These are phyloP conservation scores for Prunus davidiana DNA, from an alignment of 306 rosid genomes.

Conservation along the genomic window DNA sequence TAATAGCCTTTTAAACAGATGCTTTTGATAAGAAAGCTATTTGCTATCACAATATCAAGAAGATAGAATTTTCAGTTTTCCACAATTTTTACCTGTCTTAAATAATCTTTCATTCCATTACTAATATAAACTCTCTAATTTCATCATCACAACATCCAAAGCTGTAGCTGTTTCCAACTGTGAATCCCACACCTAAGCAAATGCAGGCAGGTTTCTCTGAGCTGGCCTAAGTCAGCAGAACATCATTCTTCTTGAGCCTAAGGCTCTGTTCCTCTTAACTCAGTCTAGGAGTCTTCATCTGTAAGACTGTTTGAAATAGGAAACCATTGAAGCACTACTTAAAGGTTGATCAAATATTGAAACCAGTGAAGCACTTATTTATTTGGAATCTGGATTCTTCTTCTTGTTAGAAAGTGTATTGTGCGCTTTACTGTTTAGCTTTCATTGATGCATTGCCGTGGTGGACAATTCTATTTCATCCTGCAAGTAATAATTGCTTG, in stretches of 20 bases:
- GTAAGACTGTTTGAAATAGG: not conserved
- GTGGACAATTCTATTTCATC: too few relatives aligned
- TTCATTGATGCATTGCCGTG: not conserved
- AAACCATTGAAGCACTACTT: not conserved
- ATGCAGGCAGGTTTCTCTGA: not conserved
- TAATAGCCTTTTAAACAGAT: not conserved
- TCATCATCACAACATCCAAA: not conserved
- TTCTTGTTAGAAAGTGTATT: not conserved
- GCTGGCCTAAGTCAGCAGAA: not conserved
- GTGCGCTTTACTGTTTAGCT: not conserved
- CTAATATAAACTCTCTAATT: not conserved
- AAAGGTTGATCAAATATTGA: not conserved
- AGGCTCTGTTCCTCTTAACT: not conserved
- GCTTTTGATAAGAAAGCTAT: not conserved
- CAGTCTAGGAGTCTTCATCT: not conserved
- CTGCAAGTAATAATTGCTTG: not conserved
- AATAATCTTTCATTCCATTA: not conserved
- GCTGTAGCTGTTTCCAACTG: not conserved
- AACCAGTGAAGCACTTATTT: not conserved
- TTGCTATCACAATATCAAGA: not conserved
- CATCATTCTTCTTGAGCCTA: not conserved
- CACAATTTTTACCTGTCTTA: not conserved
- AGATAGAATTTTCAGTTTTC: not conserved
- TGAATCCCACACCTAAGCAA: not conserved
- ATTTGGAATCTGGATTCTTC: not conserved